Evolutionary conservation across 495 filamentous ascomycete species (phyloP), one percentile per base, ranked within the genome.

Genomic region (Articulospora tetracladia): DNA sequence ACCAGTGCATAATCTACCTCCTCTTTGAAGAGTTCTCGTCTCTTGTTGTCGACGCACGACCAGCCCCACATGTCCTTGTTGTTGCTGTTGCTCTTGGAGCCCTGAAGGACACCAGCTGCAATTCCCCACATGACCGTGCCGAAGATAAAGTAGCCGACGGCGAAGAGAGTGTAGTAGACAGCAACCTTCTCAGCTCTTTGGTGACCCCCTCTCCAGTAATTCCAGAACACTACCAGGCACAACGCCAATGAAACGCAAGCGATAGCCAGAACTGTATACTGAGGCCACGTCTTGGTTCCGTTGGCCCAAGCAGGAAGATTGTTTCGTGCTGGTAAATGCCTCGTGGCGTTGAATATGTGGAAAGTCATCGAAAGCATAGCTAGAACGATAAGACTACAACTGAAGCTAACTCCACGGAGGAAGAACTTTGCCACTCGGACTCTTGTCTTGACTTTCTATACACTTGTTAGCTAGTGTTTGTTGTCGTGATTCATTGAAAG

Each of bases 31-130:
- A 95, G 72, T 58, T 89, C 71, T 39, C 85, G 73, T 53, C 94
- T 84, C 50, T 83, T 86, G 70, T 97, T 98, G 61, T 96, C 81
- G 26, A 91, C 89, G 69, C 94, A 99, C 2, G 90, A 81, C 94
- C 94, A 99, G 26, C 92, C 93, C 94, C 94, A 99, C 67, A 99
- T 79, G 70, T 98, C 94, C 67, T 97, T 80, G 58, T 85, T 87
- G 39, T 83, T 74, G 65, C 86, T 87, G 68, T 83, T 86, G 62
- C 81, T 76, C 68, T 89, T 88, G 34, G 83, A 84, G 66, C 85
- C 81, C 69, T 97, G 87, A 62, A 97, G 84, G 60, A 97, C 77
- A 54, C 86, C 93, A 8, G 92, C 93, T 20, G 87, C 92, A 28
- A 92, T 79, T 32, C 87, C 86, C 94, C 94, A 98, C 81, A 98